A percentile compares a stretch with the other conserved stretches of the same genome.
Evolutionary conservation across 2,329 filamentous ascomycete species (phyloP).

Genomic region (Byssochlamys sp.): DNA sequence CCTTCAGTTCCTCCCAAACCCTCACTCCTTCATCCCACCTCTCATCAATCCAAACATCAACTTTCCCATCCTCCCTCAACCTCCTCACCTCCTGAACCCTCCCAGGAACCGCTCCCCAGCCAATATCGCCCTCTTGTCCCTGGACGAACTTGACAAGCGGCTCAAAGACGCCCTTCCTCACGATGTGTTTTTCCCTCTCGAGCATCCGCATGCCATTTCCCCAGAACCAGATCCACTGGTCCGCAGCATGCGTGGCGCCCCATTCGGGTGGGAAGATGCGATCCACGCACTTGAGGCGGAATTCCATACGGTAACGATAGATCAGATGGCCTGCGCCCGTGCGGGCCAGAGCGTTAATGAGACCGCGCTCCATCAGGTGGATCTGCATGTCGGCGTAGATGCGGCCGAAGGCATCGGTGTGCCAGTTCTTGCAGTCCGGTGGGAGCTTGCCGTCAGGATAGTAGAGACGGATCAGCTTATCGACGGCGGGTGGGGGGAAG

Average conservation of each 20-base stretch:
- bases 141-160: constrained; percentile 22
- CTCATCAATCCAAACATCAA: constrained; percentile 39
- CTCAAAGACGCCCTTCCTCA: constrained; percentile 21
- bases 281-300: constrained; percentile 41
- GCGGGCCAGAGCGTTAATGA: constrained; percentile 36
- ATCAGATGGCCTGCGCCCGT: constrained; percentile 38
- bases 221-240: constrained; percentile 49
- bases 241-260: constrained; percentile 47
- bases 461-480: constrained; percentile 37
- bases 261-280: constrained; percentile 35
- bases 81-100: constrained; percentile 32
- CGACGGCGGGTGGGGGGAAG: constrained; percentile 30
- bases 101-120: constrained; percentile 15
- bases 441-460: constrained; percentile 35
- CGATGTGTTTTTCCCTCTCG: constrained; percentile 36
- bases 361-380: constrained; percentile 44
- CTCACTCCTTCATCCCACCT: constrained; percentile 38
- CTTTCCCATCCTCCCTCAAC: constrained; percentile 36
- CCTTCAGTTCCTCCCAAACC: constrained; percentile 36
- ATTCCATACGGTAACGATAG: constrained; percentile 47
- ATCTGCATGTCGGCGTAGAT: constrained; percentile 51
- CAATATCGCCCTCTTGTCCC: constrained; percentile 11
- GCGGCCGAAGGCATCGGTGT: constrained; percentile 41
- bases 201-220: constrained; percentile 37
- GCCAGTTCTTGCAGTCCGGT: constrained; percentile 35